These are phyloP conservation scores for Apiospora phragmitis DNA, from an alignment of 2,329 filamentous ascomycete species.

Conservation along the genomic window DNA sequence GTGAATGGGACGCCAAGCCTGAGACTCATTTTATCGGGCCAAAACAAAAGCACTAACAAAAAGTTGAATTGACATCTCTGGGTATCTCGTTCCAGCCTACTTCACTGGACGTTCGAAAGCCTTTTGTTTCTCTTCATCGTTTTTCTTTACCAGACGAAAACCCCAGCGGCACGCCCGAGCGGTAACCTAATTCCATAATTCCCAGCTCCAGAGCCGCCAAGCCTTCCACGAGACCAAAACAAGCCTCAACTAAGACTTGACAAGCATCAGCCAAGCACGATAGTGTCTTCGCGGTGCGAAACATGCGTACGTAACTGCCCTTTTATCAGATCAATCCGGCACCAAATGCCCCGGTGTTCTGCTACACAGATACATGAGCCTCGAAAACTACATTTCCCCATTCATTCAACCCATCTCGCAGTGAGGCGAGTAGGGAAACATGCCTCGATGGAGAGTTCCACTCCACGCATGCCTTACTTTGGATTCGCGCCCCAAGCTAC, in stretches of 20 bases:
- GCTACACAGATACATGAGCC: neutral
- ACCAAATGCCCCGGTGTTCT: neutral
- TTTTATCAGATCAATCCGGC: neutral
- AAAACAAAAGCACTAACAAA: conserved; percentile 8
- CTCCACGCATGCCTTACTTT: neutral
- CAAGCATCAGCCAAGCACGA: neutral
- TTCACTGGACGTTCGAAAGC: neutral
- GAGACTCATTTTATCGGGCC: conserved; percentile 1
- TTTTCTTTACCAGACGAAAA: neutral
- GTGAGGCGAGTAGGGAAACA: neutral
- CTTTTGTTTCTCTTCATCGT: neutral
- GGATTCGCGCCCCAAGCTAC: neutral
- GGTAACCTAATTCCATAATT: neutral
- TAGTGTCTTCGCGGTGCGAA: neutral
- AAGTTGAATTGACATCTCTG: neutral
- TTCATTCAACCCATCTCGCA: neutral
- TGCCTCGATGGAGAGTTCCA: neutral
- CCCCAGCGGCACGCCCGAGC: neutral
- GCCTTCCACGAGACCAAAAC: neutral
- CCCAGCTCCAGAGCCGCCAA: neutral
- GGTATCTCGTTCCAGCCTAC: neutral
- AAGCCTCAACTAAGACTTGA: conserved; percentile 1
- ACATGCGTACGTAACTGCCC: neutral
- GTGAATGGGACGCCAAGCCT: conserved; percentile 1
- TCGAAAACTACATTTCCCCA: neutral